Evolutionary conservation across 1,284 basidiomycete genomes (phyloP).

Genomic region (Heterobasidion irregulare): DNA sequence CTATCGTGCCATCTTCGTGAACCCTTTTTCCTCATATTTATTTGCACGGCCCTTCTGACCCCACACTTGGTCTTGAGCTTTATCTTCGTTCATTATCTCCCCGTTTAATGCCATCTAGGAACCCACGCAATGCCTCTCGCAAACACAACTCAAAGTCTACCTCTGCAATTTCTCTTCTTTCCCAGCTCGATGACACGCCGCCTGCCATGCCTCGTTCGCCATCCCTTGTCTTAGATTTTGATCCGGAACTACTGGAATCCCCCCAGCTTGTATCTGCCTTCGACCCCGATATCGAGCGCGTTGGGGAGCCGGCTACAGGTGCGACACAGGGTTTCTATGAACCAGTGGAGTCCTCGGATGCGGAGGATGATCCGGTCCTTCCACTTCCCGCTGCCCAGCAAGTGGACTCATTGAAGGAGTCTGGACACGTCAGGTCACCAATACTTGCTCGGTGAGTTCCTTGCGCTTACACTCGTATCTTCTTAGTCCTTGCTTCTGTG

Average conservation of each 20-base stretch:
- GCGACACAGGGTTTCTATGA: background rate
- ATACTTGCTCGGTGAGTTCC: slow-evolving; percentile 10
- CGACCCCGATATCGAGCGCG: background rate
- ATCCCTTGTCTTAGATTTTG: background rate
- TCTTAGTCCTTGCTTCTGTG: too few species aligned
- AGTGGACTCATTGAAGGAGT: background rate
- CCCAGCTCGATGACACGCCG: slow-evolving; percentile 6
- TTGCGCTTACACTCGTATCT: background rate
- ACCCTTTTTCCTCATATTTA: background rate
- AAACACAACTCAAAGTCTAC: slow-evolving; percentile 1
- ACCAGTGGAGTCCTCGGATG: background rate
- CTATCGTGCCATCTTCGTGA: background rate
- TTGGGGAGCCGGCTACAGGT: background rate
- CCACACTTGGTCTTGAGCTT: background rate
- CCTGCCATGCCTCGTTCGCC: background rate
- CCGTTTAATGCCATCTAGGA: slow-evolving; percentile 12
- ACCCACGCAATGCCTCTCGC: slow-evolving; percentile 9
- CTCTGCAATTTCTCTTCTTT: slow-evolving; percentile 6
- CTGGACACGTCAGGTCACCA: slow-evolving; percentile 10
- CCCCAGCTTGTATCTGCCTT: background rate
- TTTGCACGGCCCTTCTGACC: background rate
- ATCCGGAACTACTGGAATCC: background rate
- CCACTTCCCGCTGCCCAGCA: background rate
- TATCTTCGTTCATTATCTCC: background rate
- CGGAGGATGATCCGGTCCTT: background rate